These are phyloP conservation scores for Apophysomyces variabilis DNA, from an alignment of 371 early-diverging fungal genomes.

Conservation along the genomic window DNA sequence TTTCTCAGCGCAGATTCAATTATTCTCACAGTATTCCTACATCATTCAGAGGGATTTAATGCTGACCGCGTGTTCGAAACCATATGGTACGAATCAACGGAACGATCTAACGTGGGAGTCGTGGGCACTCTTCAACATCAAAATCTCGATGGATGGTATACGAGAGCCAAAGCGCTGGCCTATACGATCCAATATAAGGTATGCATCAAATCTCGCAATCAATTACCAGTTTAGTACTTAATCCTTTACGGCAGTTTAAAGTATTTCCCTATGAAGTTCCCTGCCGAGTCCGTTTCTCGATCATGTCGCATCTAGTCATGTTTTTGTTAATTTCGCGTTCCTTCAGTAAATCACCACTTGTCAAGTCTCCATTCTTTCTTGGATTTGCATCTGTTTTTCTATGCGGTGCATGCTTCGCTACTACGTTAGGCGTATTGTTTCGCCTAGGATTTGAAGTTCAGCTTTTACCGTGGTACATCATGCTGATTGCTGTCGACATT, in stretches of 20 bases:
- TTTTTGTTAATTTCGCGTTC: conserved; percentile 70
- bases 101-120: conserved; percentile 5
- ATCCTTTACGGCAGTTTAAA: conserved; percentile 23
- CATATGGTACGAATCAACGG: not conserved
- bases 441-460: conserved; percentile 28
- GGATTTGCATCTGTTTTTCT: conserved; percentile 65
- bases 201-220: conserved; percentile 2
- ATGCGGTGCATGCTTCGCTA: conserved; percentile 35
- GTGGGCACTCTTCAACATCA: conserved; percentile 11
- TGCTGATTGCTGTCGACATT: conserved; percentile 71
- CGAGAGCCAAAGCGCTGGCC: conserved; percentile 19
- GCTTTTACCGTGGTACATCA: conserved; percentile 58
- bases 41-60: not conserved
- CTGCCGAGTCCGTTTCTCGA: conserved; percentile 23
- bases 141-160: conserved; percentile 16
- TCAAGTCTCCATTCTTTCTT: conserved; percentile 76
- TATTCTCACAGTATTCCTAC: conserved; percentile 21
- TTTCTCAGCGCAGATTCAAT: conserved; percentile 53
- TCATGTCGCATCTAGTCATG: conserved; percentile 28
- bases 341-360: conserved; percentile 66
- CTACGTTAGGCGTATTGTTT: conserved; percentile 34
- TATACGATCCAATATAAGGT: conserved; percentile 40
- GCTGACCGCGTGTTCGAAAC: not conserved
- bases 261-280: conserved; percentile 33
- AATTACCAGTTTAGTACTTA: not conserved